These are phyloP conservation scores for Russula brevipes DNA, from an alignment of 768 basidiomycete species.

Conservation along the genomic window DNA sequence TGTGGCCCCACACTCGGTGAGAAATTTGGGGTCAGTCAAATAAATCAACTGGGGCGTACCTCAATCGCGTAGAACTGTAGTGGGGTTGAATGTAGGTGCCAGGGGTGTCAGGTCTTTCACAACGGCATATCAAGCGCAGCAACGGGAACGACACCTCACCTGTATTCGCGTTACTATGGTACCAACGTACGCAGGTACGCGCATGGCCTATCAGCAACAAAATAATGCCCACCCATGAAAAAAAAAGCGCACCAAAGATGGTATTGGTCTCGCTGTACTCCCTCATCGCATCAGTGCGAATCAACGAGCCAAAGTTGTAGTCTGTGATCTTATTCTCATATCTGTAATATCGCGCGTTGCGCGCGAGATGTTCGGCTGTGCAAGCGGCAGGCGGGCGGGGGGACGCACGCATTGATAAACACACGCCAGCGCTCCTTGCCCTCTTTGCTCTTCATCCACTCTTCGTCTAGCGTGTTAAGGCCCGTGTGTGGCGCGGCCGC, in stretches of 20 bases:
- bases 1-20: background rate
- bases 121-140: background rate
- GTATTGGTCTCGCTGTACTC: slow-evolving; percentile 92
- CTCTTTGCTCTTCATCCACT: slow-evolving; percentile 81
- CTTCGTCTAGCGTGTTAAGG: slow-evolving; percentile 69
- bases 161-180: slow-evolving; percentile 67
- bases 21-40: slow-evolving; percentile 6
- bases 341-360: slow-evolving; percentile 34
- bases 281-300: slow-evolving; percentile 69
- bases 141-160: slow-evolving; percentile 35
- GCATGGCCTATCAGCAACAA: slow-evolving; percentile 3
- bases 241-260: slow-evolving; percentile 68
- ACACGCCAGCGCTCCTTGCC: slow-evolving; percentile 90
- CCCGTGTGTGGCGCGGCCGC: slow-evolving; percentile 35
- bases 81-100: background rate
- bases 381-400: background rate
- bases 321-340: slow-evolving; percentile 90
- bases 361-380: background rate
- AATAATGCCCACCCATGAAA: background rate
- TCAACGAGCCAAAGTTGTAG: slow-evolving; percentile 94
- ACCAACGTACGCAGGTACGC: background rate
- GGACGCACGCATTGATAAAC: slow-evolving; percentile 68
- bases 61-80: slow-evolving; percentile 89
- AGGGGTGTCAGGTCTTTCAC: background rate
- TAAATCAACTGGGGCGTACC: slow-evolving; percentile 36